These are phyloP conservation scores for Lactarius psammicola DNA, from an alignment of 768 basidiomycete genomes.

Conservation along the genomic window DNA sequence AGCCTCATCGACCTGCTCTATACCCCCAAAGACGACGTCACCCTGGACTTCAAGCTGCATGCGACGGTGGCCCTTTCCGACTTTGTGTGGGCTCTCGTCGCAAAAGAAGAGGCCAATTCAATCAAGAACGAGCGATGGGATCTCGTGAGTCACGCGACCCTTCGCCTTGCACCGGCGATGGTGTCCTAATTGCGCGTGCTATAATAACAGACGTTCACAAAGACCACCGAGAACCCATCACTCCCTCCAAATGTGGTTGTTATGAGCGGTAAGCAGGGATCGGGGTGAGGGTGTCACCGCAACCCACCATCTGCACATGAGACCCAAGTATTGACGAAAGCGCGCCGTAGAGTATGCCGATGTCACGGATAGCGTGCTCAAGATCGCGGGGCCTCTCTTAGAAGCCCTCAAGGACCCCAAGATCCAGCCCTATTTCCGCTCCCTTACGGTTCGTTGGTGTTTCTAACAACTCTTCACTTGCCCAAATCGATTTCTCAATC, in stretches of 20 bases:
- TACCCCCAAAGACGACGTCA: slow-evolving; percentile 61
- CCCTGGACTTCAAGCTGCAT: slow-evolving; percentile 76
- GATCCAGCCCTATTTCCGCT: slow-evolving; percentile 76
- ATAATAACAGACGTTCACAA: slow-evolving; percentile 69
- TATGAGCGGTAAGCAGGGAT: slow-evolving; percentile 59
- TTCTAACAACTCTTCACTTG: not conserved
- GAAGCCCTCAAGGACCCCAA: slow-evolving; percentile 60
- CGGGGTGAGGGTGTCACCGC: not conserved
- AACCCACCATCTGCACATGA: not conserved
- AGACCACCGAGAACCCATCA: slow-evolving; percentile 61
- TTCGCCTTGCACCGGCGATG: slow-evolving; percentile 3
- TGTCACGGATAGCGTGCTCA: slow-evolving; percentile 75
- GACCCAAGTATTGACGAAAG: slow-evolving; percentile 17
- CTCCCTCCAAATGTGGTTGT: slow-evolving; percentile 64
- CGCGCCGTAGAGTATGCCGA: slow-evolving; percentile 70
- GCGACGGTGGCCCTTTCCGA: slow-evolving; percentile 49
- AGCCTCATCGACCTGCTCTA: slow-evolving; percentile 77
- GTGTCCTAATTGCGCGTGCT: slow-evolving; percentile 2
- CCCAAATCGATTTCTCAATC: slow-evolving; percentile 14
- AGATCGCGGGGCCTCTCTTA: slow-evolving; percentile 53
- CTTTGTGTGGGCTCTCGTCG: slow-evolving; percentile 82
- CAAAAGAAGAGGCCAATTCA: slow-evolving; percentile 70
- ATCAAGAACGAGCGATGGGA: slow-evolving; percentile 82
- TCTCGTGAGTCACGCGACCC: slow-evolving; percentile 55
- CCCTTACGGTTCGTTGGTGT: slow-evolving; percentile 61